These are phyloP conservation scores for Lasiodiplodia theobromae DNA, from an alignment of 2,329 filamentous ascomycete species.

Conservation along the genomic window DNA sequence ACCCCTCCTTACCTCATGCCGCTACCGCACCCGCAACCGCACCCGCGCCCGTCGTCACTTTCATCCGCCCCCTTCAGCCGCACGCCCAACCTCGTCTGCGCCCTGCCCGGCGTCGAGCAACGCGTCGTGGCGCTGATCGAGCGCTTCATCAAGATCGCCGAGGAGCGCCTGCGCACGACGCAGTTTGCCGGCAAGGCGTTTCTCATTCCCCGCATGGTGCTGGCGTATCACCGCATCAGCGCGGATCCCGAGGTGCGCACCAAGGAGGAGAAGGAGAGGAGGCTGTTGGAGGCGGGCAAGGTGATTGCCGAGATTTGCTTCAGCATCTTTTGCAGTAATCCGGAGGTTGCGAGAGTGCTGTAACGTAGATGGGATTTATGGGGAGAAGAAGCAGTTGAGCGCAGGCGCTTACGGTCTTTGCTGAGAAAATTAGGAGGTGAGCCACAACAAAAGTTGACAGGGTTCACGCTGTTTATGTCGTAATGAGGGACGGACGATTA, in stretches of 20 bases:
- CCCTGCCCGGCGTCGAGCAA: background rate
- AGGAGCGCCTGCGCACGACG: slow-evolving; percentile 20
- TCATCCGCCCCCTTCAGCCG: background rate
- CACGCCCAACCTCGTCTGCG: slow-evolving; percentile 3
- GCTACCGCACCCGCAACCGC: background rate
- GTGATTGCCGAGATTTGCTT: slow-evolving; percentile 26
- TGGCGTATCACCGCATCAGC: slow-evolving; percentile 21
- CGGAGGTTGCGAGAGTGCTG: slow-evolving; percentile 20
- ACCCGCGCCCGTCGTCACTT: too few species aligned
- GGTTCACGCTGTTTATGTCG: too few species aligned
- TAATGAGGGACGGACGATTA: background rate
- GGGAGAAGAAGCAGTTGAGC: background rate
- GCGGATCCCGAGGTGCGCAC: slow-evolving; percentile 1
- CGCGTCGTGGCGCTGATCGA: slow-evolving; percentile 10
- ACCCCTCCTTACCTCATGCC: background rate
- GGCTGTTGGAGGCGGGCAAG: slow-evolving; percentile 14
- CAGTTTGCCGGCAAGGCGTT: slow-evolving; percentile 27
- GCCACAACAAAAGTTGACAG: background rate
- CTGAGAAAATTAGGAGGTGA: too few species aligned
- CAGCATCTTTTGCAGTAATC: slow-evolving; percentile 13
- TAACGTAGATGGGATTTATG: background rate
- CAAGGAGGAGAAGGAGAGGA: slow-evolving; percentile 9
- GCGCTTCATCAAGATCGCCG: slow-evolving; percentile 22
- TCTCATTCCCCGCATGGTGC: slow-evolving; percentile 26
- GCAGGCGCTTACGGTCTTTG: background rate